A percentile compares a stretch with the other conserved stretches of the same genome.
Evolutionary conservation across 768 basidiomycete genomes (phyloP).

Genomic region (Russula earlei): DNA sequence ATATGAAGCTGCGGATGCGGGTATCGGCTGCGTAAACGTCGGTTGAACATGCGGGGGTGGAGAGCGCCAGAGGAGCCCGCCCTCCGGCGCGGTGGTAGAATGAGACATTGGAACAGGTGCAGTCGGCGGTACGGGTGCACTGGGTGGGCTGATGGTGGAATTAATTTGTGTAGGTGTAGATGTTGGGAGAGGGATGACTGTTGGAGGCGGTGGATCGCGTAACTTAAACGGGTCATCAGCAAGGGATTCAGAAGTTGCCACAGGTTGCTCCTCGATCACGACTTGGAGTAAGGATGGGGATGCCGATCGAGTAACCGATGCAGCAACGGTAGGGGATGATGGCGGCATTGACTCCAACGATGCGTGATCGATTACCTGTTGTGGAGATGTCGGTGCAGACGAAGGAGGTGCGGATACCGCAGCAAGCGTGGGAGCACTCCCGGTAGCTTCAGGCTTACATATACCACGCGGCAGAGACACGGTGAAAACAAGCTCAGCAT

Average conservation of each 20-base stretch:
- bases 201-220: conserved; percentile 38
- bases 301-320: neutral
- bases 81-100: conserved; percentile 6
- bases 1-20: conserved; percentile 46
- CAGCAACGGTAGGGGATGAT: neutral
- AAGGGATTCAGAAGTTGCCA: conserved; percentile 30
- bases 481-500: neutral
- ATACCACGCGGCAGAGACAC: conserved; percentile 7
- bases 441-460: neutral
- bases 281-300: conserved; percentile 6
- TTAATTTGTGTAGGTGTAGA: conserved; percentile 15
- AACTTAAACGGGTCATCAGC: conserved; percentile 52
- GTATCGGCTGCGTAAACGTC: conserved; percentile 30
- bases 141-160: neutral
- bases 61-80: conserved; percentile 28
- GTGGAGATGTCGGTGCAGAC: neutral
- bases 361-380: neutral
- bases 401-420: neutral
- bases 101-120: conserved; percentile 2
- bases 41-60: conserved; percentile 37
- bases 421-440: neutral
- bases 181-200: conserved; percentile 27
- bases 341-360: neutral
- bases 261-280: conserved; percentile 18
- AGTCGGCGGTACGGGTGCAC: neutral